Conservation (phyloP, 768 basidiomycete species). For the Hygrophoropsis aurantiaca region DNA sequence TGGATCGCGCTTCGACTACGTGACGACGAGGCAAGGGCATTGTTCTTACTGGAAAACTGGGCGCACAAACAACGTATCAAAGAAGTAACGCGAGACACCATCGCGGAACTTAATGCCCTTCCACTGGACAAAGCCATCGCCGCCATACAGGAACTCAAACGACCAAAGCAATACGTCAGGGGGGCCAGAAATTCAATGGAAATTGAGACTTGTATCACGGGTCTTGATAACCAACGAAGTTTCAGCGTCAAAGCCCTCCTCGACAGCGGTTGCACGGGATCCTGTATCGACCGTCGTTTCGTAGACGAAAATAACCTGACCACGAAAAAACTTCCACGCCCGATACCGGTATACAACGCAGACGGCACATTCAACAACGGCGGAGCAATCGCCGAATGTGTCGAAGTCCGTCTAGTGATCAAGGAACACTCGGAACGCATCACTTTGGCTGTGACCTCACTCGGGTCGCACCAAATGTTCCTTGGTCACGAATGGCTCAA, state of each 20-base stretch:
- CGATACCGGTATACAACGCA: conserved; percentile 17
- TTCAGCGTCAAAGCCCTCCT: conserved; percentile 4
- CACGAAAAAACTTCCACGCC: conserved; percentile 1
- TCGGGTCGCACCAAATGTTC: neutral
- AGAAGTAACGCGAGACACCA: neutral
- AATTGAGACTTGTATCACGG: conserved; percentile 1
- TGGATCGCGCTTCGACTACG: conserved; percentile 6
- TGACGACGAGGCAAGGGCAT: conserved; percentile 1
- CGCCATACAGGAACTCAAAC: conserved; percentile 8
- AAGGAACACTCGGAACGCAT: conserved; percentile 1
- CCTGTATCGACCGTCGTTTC: conserved; percentile 14
- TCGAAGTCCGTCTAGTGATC: neutral
- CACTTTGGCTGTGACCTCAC: neutral
- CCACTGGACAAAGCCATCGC: neutral
- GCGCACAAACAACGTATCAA: neutral
- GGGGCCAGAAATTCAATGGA: conserved; percentile 3
- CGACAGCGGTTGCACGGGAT: conserved; percentile 21
- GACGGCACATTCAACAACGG: conserved; percentile 12
- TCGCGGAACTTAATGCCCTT: neutral
- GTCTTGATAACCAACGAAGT: neutral
- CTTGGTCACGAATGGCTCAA: neutral
- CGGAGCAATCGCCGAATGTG: conserved; percentile 10
- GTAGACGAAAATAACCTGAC: conserved; percentile 6
- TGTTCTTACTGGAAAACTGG: neutral
- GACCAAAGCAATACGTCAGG: conserved; percentile 2